Evolutionary conservation across 1,139 yeast genomes (phyloP).

Genomic region (Kodamaea sp.): DNA sequence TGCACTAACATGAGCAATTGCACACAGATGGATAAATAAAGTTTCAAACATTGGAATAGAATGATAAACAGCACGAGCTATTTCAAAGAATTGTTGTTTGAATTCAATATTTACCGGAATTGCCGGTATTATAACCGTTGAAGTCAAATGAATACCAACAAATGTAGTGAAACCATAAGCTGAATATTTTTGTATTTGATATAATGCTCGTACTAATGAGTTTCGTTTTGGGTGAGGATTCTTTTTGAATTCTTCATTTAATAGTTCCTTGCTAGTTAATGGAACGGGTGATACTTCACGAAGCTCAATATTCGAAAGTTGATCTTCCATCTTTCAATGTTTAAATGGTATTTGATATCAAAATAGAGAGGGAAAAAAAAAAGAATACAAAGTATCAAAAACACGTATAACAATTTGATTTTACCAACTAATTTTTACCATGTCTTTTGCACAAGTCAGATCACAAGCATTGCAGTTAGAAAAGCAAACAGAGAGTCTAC

Average conservation of each 20-base stretch:
- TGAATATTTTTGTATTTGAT: constrained; percentile 52
- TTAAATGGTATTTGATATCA: too few species aligned
- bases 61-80: constrained; percentile 63
- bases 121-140: constrained; percentile 56
- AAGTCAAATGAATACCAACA: constrained; percentile 53
- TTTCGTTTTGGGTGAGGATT: background rate
- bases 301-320: too few species aligned
- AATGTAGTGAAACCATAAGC: constrained; percentile 59
- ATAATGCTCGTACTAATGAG: constrained; percentile 1
- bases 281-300: too few species aligned
- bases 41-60: constrained; percentile 46
- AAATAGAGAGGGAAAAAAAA: too few species aligned
- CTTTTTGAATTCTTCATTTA: too few species aligned
- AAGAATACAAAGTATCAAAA: too few species aligned
- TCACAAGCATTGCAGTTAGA: constrained; percentile 39
- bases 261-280: too few species aligned
- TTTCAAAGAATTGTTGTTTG: constrained; percentile 56
- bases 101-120: constrained; percentile 33
- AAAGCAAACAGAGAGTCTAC: constrained; percentile 39
- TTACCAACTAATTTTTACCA: constrained; percentile 8
- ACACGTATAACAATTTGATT: too few species aligned
- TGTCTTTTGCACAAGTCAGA: constrained; percentile 43
- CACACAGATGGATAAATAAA: constrained; percentile 45
- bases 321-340: too few species aligned
- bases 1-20: constrained; percentile 47